Conservation (phyloP, 768 basidiomycete genomes). For the Amanita rubescens region DNA sequence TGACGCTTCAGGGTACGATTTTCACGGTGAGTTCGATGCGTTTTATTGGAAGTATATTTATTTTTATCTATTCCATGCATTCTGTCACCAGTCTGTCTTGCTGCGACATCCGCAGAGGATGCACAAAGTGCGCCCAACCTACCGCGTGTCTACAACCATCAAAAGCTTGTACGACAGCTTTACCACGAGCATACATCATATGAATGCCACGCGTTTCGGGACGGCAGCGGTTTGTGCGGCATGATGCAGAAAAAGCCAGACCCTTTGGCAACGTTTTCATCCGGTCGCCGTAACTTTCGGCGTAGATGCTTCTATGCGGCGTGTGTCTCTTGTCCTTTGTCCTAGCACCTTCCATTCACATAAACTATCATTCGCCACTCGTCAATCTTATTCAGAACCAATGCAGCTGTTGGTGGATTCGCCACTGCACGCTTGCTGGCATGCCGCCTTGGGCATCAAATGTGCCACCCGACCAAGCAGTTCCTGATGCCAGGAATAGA, state of each 20-base stretch:
- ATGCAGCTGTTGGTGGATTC: not conserved
- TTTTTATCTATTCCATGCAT: not conserved
- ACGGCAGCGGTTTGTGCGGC: slow-evolving; percentile 3
- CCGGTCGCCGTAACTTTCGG: slow-evolving; percentile 6
- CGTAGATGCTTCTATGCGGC: slow-evolving; percentile 2
- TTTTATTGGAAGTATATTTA: no score
- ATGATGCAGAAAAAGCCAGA: not conserved
- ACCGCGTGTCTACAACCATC: not conserved
- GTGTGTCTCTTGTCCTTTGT: not conserved
- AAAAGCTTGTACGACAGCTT: not conserved
- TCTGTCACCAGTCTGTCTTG: not conserved
- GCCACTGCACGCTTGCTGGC: not conserved
- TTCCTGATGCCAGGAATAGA: no score
- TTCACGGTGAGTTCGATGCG: not conserved
- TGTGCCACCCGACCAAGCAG: not conserved
- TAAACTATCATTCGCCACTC: not conserved
- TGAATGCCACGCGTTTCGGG: not conserved
- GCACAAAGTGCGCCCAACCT: not conserved
- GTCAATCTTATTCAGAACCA: slow-evolving; percentile 3
- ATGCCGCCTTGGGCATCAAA: not conserved
- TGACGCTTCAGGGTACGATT: not conserved
- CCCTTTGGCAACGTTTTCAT: slow-evolving; percentile 1
- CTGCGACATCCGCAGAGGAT: not conserved
- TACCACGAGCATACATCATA: slow-evolving; percentile 1
- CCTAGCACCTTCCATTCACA: not conserved